A percentile compares a stretch with the other conserved stretches of the same genome.
These are phyloP conservation scores for Lentithecium fluviatile DNA, from an alignment of 495 filamentous ascomycete species.

Conservation along the genomic window DNA sequence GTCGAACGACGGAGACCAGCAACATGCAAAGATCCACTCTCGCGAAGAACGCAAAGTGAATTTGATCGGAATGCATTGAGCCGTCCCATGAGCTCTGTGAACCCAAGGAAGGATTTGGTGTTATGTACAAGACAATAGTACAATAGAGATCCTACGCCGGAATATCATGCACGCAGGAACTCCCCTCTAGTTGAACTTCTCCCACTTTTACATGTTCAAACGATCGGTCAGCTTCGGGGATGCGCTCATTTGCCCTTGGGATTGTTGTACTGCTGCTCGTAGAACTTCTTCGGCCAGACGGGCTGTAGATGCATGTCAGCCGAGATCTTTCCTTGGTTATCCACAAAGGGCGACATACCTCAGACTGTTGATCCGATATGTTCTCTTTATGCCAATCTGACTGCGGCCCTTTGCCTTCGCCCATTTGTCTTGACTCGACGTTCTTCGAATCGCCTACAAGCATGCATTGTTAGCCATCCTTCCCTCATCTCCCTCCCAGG, in stretches of 20 bases:
- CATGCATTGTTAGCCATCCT: neutral
- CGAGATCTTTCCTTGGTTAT: neutral
- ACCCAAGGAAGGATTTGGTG: no score
- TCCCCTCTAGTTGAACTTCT: no score
- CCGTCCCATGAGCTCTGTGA: no score
- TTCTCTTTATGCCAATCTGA: conserved; percentile 13
- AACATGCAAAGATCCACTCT: no score
- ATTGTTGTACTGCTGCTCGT: conserved; percentile 24
- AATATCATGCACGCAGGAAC: no score
- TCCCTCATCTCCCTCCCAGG: neutral
- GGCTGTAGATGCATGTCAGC: neutral
- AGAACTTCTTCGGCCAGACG: conserved; percentile 16
- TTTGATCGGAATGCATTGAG: neutral
- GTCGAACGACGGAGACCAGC: no score
- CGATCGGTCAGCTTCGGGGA: no score
- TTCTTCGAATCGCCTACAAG: conserved; percentile 4
- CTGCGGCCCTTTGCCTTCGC: conserved; percentile 2
- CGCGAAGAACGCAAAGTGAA: no score
- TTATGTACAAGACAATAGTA: no score
- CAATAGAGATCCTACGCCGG: no score
- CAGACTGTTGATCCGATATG: conserved; percentile 8
- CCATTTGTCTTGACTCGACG: neutral
- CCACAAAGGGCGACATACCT: neutral
- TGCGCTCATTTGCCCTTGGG: conserved; percentile 25
- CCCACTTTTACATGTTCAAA: no score